Base-by-base conservation (phyloP, 768 basidiomycete species). In the Serendipita sp. region DNA sequence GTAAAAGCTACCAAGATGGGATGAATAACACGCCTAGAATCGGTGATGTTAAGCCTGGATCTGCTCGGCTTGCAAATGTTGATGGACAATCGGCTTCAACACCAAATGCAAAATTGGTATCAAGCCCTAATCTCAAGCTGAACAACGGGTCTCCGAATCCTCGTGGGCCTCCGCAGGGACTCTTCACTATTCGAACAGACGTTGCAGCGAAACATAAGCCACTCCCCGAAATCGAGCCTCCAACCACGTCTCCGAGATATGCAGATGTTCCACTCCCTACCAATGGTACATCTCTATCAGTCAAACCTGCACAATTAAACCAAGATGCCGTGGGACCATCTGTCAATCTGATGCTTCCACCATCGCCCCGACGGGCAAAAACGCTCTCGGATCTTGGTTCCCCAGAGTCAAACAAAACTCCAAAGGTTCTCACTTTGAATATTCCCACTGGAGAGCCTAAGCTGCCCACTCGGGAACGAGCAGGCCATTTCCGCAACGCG, bases 281-380 rank as follows among this genome's bases (percentile, higher is more conserved):
- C 7, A 32, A 18, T 18, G 30, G 18, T 5, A 5, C 48, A n/a
- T 32, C n/a, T 18, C 8, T 18, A 32, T 18, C 46, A 5, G 44
- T 34, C 23, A 18, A 44, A 30, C 5, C 34, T 13, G 34, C 41
- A 48, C 36, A 48, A 45, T 13, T 3, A 11, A 34, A 45, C n/a
- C 38, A 28, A 51, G 32, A 65, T 11, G 18, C 58, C 30, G 41
- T 15, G 13, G 44, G 28, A n/a, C 15, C 38, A 23, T 30, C 65
- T 63, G 10, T 44, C 28, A 36, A 11, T 63, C 23, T 28, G 16
- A 65, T 15, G 34, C 64, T 65, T 11, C 51, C 52, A 48, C 66
- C 67, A 5, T 68, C 68, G 3, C 65, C 68, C 3, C 66, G 54
- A 11, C 52, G 64, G 30, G 65, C 64, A 15, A 68, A 64, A 11